Percentiles rank a stretch among this genome's conserved stretches.
These are phyloP conservation scores for Ceratobasidium sp. DNA, from an alignment of 1,284 basidiomycete species.

Conservation along the genomic window DNA sequence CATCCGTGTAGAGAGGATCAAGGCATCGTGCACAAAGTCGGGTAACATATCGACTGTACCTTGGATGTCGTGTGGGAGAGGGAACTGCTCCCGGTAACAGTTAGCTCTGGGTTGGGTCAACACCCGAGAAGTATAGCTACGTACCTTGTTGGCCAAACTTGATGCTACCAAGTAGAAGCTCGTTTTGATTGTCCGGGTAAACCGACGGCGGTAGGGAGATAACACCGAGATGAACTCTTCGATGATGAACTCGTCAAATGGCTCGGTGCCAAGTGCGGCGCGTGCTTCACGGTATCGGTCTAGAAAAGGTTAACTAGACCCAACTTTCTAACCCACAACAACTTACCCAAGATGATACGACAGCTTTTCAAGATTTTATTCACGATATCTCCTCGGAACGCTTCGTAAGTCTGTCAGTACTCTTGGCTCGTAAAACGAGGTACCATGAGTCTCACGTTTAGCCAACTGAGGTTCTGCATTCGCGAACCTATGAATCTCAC, in stretches of 20 bases:
- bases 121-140: background rate
- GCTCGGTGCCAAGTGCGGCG: conserved; percentile 53
- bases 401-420: background rate
- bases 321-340: too few species aligned
- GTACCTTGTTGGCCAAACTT: conserved; percentile 34
- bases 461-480: conserved; percentile 52
- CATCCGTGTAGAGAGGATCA: conserved; percentile 54
- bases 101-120: too few species aligned
- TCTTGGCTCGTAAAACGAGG: background rate
- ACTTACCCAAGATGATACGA: conserved; percentile 55
- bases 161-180: conserved; percentile 50
- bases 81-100: conserved; percentile 49
- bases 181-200: conserved; percentile 52
- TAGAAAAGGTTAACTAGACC: too few species aligned
- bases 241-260: conserved; percentile 52
- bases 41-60: conserved; percentile 48
- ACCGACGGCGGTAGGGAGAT: conserved; percentile 54
- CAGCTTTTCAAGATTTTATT: conserved; percentile 53
- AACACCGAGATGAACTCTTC: conserved; percentile 53
- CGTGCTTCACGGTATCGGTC: conserved; percentile 54
- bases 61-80: conserved; percentile 56
- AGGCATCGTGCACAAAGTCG: conserved; percentile 56
- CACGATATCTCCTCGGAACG: conserved; percentile 52
- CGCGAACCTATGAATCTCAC: conserved; percentile 53
- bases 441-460: conserved; percentile 1